Conservation (phyloP, 2,329 filamentous ascomycete species). For the Colletotrichum spinosum region DNA sequence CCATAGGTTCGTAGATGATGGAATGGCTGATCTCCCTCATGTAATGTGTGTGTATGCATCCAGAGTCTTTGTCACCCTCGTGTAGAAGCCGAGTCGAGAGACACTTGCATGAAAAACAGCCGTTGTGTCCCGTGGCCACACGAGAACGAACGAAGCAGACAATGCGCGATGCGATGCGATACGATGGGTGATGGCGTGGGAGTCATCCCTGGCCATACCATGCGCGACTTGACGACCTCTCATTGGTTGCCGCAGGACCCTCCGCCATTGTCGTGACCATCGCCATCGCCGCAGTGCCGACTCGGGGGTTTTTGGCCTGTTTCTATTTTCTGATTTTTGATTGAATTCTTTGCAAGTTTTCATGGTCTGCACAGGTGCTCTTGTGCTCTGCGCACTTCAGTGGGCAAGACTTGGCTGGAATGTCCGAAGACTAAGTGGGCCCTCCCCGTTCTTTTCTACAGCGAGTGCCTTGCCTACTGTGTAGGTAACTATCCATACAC, state of each 20-base stretch:
- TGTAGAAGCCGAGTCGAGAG: too few relatives aligned
- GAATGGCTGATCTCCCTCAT: too few relatives aligned
- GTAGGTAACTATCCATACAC: too few relatives aligned
- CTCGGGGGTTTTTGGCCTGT: background rate
- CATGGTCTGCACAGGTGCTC: background rate
- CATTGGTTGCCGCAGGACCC: background rate
- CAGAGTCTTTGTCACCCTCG: too few relatives aligned
- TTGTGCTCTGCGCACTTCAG: background rate
- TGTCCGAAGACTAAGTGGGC: too few relatives aligned
- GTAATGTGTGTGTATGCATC: too few relatives aligned
- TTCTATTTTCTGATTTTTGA: conserved; percentile 14
- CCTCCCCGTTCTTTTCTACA: too few relatives aligned
- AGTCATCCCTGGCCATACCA: conserved; percentile 26
- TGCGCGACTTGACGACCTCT: conserved; percentile 1
- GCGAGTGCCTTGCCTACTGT: background rate
- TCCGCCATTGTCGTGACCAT: background rate
- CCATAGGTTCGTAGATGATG: too few relatives aligned
- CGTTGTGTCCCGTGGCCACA: too few relatives aligned
- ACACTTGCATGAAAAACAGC: too few relatives aligned
- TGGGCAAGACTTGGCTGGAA: too few relatives aligned
- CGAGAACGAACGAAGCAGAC: background rate
- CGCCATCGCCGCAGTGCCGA: conserved; percentile 11
- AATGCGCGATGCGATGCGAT: background rate
- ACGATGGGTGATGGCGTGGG: background rate
- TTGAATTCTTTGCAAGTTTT: conserved; percentile 1